Evolutionary conservation across 352 stramenopile species (phyloP), one percentile per base, ranked within the genome.

Genomic region (Phytophthora megakarya): DNA sequence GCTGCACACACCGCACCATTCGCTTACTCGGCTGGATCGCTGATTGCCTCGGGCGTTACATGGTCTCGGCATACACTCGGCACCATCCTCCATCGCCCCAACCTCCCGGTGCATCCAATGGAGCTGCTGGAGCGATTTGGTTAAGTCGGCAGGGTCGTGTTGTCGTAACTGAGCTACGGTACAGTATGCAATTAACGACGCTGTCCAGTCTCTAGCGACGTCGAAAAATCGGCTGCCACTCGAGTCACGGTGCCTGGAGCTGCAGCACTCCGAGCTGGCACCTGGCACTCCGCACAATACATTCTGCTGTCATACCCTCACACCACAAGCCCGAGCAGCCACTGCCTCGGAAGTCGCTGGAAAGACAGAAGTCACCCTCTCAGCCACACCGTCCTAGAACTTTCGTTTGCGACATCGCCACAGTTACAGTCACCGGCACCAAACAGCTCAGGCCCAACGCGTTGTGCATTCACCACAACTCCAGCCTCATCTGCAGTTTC

Each of bases 401-500:
- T 67, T 72, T 72, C 63, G 42, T 66, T 71, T 56, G 63, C 63
- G 63, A 39, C 56, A 42, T 43, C 61, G 10, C 44, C 44, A 56
- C n/a, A 37, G 43, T 38, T 56, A 45, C 40, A 49, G 25, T 63
- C 33, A 44, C 50, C 25, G 32, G 13, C 43, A 38, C 46, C 39
- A 65, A 56, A 53, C 54, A 59, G 33, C 40, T 47, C 8, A 15
- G 13, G 30, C 44, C 5, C 42, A 38, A 15, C 32, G n/a, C 43
- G 23, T 48, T 42, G 44, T 28, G 37, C 40, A 11, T 38, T 44
- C 46, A 10, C 18, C 22, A 5, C 30, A 35, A 35, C 30, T 35
- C 30, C 44, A 40, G 55, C 58, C 64, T 23, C 65, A 69, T 73
- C 59, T 73, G 59, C 65, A 73, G 32, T 70, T 69, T 51, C 32